phyloP scores from a whole-genome alignment of 148 eudicot genomes.

The Rhododendron williamsianum region DNA sequence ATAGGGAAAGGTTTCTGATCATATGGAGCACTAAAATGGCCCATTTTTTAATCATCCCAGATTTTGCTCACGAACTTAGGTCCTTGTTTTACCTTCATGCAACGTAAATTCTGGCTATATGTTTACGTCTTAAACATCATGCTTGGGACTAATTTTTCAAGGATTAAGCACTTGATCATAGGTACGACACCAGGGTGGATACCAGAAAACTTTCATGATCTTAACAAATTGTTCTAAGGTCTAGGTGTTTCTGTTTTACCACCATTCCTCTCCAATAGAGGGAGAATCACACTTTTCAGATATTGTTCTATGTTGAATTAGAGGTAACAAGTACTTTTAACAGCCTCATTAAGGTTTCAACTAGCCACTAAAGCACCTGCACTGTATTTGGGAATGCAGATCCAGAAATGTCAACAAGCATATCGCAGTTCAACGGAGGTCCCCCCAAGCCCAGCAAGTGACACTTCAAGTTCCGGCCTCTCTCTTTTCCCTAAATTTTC shows the following conservation, averaged over 20 bases:
- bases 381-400: slow-evolving; percentile 32
- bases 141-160: neutral
- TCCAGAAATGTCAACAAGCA: slow-evolving; percentile 89
- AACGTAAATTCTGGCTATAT: neutral
- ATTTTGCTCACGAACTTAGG: neutral
- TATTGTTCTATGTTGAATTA: neutral
- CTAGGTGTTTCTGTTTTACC: neutral
- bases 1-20: neutral
- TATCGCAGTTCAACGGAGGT: slow-evolving; percentile 48
- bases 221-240: neutral
- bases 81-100: neutral
- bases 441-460: slow-evolving; percentile 55
- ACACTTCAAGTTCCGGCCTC: slow-evolving; percentile 40
- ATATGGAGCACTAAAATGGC: neutral
- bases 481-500: slow-evolving; percentile 89
- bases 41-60: neutral
- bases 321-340: neutral
- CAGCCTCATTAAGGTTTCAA: neutral
- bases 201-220: neutral
- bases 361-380: slow-evolving; percentile 6
- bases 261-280: neutral
- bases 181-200: neutral
- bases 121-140: neutral
- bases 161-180: neutral
- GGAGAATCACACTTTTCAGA: neutral